phyloP scores from a whole-genome alignment of 1,284 basidiomycete genomes.

The Inonotus hispidus region DNA sequence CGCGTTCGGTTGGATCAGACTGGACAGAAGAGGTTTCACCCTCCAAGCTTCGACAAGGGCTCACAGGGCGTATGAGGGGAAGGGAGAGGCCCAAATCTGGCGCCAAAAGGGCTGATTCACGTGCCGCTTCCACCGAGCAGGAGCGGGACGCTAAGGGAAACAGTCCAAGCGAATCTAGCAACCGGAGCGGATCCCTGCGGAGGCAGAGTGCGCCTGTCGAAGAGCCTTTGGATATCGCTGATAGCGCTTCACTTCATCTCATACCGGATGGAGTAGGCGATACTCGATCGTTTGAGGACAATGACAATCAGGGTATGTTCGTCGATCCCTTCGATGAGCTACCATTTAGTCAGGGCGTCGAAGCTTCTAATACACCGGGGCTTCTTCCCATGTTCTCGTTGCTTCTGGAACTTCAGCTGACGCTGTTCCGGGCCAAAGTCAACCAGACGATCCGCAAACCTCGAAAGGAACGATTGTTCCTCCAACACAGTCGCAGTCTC shows the following conservation, averaged over 20 bases:
- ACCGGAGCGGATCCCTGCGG: too few relatives aligned
- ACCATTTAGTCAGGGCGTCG: not conserved
- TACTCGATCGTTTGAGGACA: not conserved
- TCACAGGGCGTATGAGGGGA: not conserved
- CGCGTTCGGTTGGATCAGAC: not conserved
- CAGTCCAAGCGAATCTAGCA: too few relatives aligned
- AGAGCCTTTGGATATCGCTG: too few relatives aligned
- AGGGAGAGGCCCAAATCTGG: not conserved
- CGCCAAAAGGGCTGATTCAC: too few relatives aligned
- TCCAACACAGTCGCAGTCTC: conserved; percentile 14
- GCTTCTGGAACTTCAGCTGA: not conserved
- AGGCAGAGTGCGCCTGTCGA: too few relatives aligned
- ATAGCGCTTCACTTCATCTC: too few relatives aligned
- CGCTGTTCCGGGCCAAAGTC: not conserved
- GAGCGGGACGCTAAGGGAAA: too few relatives aligned
- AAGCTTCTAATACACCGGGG: not conserved
- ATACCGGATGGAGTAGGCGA: too few relatives aligned
- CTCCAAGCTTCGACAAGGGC: not conserved
- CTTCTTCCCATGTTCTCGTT: not conserved
- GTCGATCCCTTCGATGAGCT: not conserved
- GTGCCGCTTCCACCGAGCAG: too few relatives aligned
- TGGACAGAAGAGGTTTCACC: not conserved
- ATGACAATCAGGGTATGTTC: not conserved
- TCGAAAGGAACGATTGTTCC: conserved; percentile 7
- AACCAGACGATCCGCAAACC: not conserved